These are phyloP conservation scores for Pseudogymnoascus sp. DNA, from an alignment of 2,329 filamentous ascomycete genomes.

Conservation along the genomic window DNA sequence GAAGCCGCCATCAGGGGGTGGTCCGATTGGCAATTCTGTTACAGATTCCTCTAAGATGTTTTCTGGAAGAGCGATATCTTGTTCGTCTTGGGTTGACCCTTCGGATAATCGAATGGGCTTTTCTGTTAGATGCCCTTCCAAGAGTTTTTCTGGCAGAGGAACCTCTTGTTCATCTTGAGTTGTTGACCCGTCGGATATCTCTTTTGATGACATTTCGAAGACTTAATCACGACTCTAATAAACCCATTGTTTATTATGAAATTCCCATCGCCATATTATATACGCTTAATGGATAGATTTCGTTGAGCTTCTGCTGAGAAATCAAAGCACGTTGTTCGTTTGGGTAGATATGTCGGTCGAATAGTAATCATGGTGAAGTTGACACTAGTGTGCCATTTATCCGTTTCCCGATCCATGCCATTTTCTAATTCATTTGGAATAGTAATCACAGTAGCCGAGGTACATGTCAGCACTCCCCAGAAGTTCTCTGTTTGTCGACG, in stretches of 20 bases:
- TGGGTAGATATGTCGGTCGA: background rate
- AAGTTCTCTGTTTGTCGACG: no score
- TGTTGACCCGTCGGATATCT: background rate
- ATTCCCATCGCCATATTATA: background rate
- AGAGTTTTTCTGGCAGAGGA: background rate
- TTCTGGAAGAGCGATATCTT: background rate
- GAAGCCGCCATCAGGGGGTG: slow-evolving; percentile 44
- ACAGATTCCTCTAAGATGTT: background rate
- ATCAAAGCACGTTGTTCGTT: background rate
- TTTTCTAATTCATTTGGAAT: background rate
- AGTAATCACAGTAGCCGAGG: background rate
- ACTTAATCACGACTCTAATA: background rate
- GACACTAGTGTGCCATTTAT: background rate
- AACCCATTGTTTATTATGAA: background rate
- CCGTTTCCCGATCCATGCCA: background rate
- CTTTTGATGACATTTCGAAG: background rate
- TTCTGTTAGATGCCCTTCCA: background rate
- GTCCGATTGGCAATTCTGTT: background rate
- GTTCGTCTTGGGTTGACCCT: background rate
- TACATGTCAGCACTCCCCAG: no score
- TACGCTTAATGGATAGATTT: background rate
- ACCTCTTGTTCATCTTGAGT: background rate
- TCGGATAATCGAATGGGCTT: background rate
- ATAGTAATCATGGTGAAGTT: background rate
- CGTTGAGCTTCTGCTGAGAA: background rate